These are phyloP conservation scores for Globisporangium heterothallicum DNA, from an alignment of 352 stramenopile species.

Conservation along the genomic window DNA sequence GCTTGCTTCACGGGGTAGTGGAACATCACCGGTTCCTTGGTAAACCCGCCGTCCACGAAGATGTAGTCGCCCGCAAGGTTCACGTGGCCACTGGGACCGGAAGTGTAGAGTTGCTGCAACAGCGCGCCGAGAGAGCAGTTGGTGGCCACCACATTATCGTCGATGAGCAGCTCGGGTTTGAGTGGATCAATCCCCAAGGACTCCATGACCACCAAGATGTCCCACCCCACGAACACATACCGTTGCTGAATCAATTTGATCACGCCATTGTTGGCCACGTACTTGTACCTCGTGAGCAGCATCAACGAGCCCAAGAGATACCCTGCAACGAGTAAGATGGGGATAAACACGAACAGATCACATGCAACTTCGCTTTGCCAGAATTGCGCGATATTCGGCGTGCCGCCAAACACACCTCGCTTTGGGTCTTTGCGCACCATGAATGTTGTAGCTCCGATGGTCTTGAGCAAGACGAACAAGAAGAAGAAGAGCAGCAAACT, in stretches of 20 bases:
- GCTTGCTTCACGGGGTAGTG: constrained; percentile 31
- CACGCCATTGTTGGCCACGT: constrained; percentile 39
- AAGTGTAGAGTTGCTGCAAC: constrained; percentile 43
- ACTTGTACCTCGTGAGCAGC: constrained; percentile 31
- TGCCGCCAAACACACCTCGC: constrained; percentile 32
- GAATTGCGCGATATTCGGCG: constrained; percentile 29
- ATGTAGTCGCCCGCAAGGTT: constrained; percentile 44
- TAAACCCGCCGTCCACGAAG: constrained; percentile 36
- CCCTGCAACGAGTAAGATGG: constrained; percentile 23
- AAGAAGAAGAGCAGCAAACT: constrained; percentile 26
- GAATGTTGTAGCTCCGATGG: constrained; percentile 22
- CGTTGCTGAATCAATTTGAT: constrained; percentile 37
- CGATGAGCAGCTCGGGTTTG: constrained; percentile 18
- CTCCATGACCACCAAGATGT: constrained; percentile 27
- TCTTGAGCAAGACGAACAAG: constrained; percentile 18
- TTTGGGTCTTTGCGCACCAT: constrained; percentile 27
- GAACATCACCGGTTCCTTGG: constrained; percentile 22
- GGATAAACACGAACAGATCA: constrained; percentile 26
- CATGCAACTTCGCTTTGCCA: constrained; percentile 49
- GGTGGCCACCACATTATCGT: constrained; percentile 16
- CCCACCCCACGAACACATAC: constrained; percentile 49
- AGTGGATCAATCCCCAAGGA: constrained; percentile 42
- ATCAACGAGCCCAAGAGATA: constrained; percentile 22
- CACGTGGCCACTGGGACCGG: constrained; percentile 38
- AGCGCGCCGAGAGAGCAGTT: constrained; percentile 38